phyloP scores from a whole-genome alignment of 2,329 filamentous ascomycete genomes.

The Pseudogymnoascus destructans region DNA sequence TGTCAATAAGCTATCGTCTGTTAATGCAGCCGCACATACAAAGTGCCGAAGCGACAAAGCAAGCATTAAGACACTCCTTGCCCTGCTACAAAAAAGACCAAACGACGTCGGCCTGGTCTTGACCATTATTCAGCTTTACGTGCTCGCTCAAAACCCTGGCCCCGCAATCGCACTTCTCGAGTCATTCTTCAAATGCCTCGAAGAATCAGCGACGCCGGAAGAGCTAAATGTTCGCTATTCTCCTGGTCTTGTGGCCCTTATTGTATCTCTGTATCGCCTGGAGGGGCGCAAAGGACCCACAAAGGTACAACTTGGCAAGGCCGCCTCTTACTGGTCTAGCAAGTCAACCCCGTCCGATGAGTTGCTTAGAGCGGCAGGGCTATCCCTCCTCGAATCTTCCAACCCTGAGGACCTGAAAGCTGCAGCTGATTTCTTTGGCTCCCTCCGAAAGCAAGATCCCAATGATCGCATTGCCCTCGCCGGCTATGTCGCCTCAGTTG shows the following conservation, averaged over 20 bases:
- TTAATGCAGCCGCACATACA: conserved; percentile 64
- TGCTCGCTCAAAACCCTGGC: conserved; percentile 55
- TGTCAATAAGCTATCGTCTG: conserved; percentile 43
- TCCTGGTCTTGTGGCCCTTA: conserved; percentile 69
- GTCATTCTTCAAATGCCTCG: conserved; percentile 58
- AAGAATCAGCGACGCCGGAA: conserved; percentile 41
- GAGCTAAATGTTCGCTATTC: conserved; percentile 63
- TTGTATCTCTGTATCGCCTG: conserved; percentile 64
- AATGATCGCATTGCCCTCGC: conserved; percentile 59
- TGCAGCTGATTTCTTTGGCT: conserved; percentile 68
- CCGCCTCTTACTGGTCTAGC: conserved; percentile 67
- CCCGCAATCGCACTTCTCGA: conserved; percentile 67
- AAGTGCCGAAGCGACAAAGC: conserved; percentile 50
- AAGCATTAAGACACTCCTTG: conserved; percentile 55
- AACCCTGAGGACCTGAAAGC: conserved; percentile 52
- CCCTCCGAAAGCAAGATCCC: conserved; percentile 52
- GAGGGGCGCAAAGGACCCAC: conserved; percentile 63
- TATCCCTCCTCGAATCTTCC: conserved; percentile 65
- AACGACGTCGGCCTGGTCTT: conserved; percentile 69
- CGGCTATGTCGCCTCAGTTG: conserved; percentile 75
- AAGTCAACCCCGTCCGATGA: conserved; percentile 46
- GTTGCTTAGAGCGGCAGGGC: conserved; percentile 69
- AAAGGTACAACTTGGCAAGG: conserved; percentile 61
- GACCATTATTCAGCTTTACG: conserved; percentile 69
- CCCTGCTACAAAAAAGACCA: conserved; percentile 59